Evolutionary conservation across 352 stramenopile genomes (phyloP), one percentile per base, ranked within the genome.

Genomic region (Thraustochytrium striatum): DNA sequence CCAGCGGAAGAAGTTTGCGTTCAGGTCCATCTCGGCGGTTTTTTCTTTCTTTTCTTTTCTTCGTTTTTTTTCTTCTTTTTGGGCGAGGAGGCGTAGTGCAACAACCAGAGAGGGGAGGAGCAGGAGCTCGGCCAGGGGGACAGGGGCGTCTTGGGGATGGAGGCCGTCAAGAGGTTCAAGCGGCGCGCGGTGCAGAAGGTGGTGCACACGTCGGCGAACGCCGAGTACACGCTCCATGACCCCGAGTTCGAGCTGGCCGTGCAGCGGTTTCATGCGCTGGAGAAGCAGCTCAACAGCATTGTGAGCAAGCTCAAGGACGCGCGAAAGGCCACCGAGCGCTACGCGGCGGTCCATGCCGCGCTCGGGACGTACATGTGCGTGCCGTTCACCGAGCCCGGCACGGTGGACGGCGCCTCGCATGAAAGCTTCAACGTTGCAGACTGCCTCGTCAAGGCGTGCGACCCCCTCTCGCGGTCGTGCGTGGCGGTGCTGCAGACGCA

Each of bases 161-260:
- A 61, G 53, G 8, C 33, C 33, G 5, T 70, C 33, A 70, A 70
- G 59, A 55, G 7, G n/a, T 28, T 55, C 19, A 70, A 70, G 59
- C 59, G 59, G 7, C 59, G 59, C 21, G 8, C 59, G 59, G 65
- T 75, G 41, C 65, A 75, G 50, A 75, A 75, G 50, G 21, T 61
- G 65, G 11, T 75, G 39, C 32, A 55, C n/a, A 62, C 39, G 33
- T 61, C 44, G 11, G 65, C 41, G 30, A 75, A 75, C 13, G n/a
- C 65, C 3, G 65, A 75, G 25, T 5, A 9, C 21, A 70, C 65
- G 9, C 44, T 75, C 33, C 52, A 75, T 41, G 65, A 75, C 50
- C 32, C 43, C 3, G 9, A 30, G 35, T 75, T 35, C 39, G 65
- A 75, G 65, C 16, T 38, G 25, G 33, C 52, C 19, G 65, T 75